Conservation (phyloP, 208 protist genomes). For the Leishmania guyanensis region DNA sequence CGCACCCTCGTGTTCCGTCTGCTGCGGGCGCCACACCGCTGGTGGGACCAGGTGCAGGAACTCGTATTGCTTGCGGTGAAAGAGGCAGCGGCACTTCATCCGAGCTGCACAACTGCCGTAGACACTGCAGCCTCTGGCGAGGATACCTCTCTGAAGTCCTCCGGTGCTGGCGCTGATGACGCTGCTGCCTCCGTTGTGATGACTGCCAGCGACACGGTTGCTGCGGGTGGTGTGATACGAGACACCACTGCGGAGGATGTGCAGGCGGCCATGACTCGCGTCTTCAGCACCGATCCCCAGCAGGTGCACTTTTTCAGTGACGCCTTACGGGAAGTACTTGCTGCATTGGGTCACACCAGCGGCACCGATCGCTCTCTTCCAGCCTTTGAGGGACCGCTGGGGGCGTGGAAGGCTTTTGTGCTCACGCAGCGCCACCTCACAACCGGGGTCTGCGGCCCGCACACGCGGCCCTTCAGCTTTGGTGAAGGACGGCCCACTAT, state of each 20-base stretch:
- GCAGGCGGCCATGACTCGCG: slow-evolving; percentile 17
- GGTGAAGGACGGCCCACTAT: slow-evolving; percentile 49
- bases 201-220: not conserved
- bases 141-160: not conserved
- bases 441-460: slow-evolving; percentile 41
- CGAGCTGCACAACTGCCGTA: not conserved
- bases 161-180: not conserved
- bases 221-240: not conserved
- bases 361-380: not conserved
- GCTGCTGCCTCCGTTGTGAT: not conserved
- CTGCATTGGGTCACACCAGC: not conserved
- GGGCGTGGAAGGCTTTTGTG: slow-evolving; percentile 35
- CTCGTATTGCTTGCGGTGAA: slow-evolving; percentile 26
- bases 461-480: slow-evolving; percentile 73
- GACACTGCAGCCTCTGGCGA: not conserved
- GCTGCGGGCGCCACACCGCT: slow-evolving; percentile 25
- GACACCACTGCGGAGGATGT: slow-evolving; percentile 1
- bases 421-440: slow-evolving; percentile 27
- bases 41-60: slow-evolving; percentile 47
- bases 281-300: slow-evolving; percentile 23
- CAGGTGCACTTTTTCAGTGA: slow-evolving; percentile 31
- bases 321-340: slow-evolving; percentile 10
- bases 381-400: slow-evolving; percentile 12
- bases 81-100: not conserved
- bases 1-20: slow-evolving; percentile 40